phyloP scores from a whole-genome alignment of 331 rosid species.

The Rosa hybrid region DNA sequence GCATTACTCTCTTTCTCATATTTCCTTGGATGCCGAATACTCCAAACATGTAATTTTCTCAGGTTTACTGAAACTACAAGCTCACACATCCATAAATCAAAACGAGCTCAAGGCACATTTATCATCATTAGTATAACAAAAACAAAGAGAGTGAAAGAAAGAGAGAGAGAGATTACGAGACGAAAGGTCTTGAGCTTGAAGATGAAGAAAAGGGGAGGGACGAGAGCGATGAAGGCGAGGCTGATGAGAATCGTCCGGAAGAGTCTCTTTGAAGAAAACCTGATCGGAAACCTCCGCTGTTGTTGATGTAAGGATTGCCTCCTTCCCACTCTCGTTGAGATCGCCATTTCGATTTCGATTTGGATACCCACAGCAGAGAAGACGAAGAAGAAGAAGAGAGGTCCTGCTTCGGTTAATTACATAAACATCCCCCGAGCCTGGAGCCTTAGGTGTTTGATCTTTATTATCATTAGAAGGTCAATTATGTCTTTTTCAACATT shows the following conservation, averaged over 20 bases:
- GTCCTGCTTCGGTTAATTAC: not conserved
- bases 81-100: not conserved
- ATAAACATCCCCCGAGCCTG: not conserved
- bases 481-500: not conserved
- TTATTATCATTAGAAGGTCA: not conserved
- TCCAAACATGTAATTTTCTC: not conserved
- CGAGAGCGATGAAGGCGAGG: conserved; percentile 51
- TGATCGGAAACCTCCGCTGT: not conserved
- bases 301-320: conserved; percentile 3
- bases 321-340: conserved; percentile 27
- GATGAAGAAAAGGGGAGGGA: conserved; percentile 80
- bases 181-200: conserved; percentile 58
- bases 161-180: conserved; percentile 34
- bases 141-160: not conserved
- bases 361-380: not conserved
- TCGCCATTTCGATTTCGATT: conserved; percentile 4
- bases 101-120: not conserved
- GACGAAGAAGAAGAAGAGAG: not conserved
- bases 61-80: not conserved
- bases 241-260: conserved; percentile 40
- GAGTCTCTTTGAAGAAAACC: conserved; percentile 36
- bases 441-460: not conserved
- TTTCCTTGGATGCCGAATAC: not conserved
- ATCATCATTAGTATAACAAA: too few relatives aligned
- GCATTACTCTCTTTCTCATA: not conserved